Evolutionary conservation across 2,329 filamentous ascomycete species (phyloP), one percentile per base, ranked within the genome.

Genomic region (Nothopassalora personata): DNA sequence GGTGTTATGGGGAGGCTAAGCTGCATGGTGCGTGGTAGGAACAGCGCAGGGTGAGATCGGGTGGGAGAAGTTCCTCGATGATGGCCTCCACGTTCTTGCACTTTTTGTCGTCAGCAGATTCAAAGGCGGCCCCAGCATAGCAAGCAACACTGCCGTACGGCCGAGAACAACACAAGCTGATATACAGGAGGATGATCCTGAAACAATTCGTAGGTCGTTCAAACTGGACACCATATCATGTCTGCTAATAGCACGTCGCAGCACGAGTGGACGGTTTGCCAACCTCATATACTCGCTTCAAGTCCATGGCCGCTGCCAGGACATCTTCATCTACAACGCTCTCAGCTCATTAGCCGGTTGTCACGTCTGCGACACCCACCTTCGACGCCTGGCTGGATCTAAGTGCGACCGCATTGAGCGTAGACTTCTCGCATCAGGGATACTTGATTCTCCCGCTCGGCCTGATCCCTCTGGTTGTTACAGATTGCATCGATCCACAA

Each of bases 271-370:
- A 53, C 11, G 27, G 1, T 9, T 28, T 53, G 33, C 51, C 51
- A 4, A 53, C 51, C 11, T 18, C n/a, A 19, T 53, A 27, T 15
- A 53, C 51, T n/a, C 51, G 51, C 33, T 53, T 53, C 51, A 53
- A 53, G n/a, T 53, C 23, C 23, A 23, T 3, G 23, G 23, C 23
- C 23, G 23, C 23, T 23, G 23, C 23, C 23, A 23, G 23, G 23
- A 23, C 23, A 23, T 23, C 23, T 23, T 23, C 23, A 23, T 23
- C 2, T 23, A 23, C 1, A 23, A 23, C 23, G 1, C 23, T 23
- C 23, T 23, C 23, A 23, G 23, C 23, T 23, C 23, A 23, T 23
- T 23, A 23, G 23, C 23, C 23, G 23, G 23, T 23, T 1, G 3
- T 23, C 23, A 23, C 23, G 23, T 23, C 23, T 23, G 23, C 23